phyloP scores from a whole-genome alignment of 2,329 filamentous ascomycete genomes.

The Curvularia sp. region DNA sequence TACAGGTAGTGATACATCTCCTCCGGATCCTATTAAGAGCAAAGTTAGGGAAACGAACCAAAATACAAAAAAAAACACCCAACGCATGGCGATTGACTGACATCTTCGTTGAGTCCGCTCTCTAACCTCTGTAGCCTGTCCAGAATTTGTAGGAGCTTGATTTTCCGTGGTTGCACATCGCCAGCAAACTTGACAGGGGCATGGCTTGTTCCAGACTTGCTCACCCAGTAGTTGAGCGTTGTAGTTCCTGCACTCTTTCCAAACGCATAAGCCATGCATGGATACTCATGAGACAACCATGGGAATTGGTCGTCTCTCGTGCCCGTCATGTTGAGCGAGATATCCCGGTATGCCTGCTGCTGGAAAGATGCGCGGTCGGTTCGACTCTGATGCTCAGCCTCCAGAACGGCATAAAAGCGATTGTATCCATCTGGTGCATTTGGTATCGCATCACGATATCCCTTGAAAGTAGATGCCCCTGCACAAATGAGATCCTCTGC shows the following conservation, averaged over 20 bases:
- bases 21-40: constrained; percentile 48
- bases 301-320: constrained; percentile 55
- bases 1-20: constrained; percentile 67
- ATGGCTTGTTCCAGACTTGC: constrained; percentile 64
- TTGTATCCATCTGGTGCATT: constrained; percentile 49
- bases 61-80: constrained; percentile 13
- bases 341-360: constrained; percentile 47
- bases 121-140: constrained; percentile 55
- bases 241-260: constrained; percentile 73
- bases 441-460: constrained; percentile 48
- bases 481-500: constrained; percentile 51
- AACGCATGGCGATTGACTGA: constrained; percentile 40
- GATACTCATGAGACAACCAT: constrained; percentile 78
- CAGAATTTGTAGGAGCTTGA: constrained; percentile 61
- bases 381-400: constrained; percentile 47
- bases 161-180: constrained; percentile 66
- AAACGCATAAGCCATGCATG: constrained; percentile 72
- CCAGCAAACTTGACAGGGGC: constrained; percentile 66
- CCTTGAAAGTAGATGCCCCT: constrained; percentile 52
- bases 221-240: constrained; percentile 74
- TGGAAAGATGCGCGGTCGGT: constrained; percentile 50
- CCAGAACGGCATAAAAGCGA: constrained; percentile 53
- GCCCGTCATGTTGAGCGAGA: constrained; percentile 50
- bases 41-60: constrained; percentile 42
- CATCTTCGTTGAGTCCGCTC: constrained; percentile 53